Evolutionary conservation across 441 rosid genomes (phyloP).

Genomic region (Theobroma grandiflorum): DNA sequence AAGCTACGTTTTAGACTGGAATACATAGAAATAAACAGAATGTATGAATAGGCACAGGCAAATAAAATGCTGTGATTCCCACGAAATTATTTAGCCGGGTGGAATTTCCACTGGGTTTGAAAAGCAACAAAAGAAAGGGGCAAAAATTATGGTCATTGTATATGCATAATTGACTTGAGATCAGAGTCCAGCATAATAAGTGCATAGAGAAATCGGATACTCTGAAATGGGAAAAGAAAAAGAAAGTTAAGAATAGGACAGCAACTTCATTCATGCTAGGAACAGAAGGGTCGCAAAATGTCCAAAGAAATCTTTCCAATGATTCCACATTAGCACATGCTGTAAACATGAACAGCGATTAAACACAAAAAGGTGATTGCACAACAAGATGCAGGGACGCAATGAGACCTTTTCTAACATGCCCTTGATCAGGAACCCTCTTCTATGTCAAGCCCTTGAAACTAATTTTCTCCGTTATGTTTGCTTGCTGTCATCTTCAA

Average conservation of each 20-base stretch:
- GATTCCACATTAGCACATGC: conserved; percentile 39
- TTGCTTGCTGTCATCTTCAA: conserved; percentile 49
- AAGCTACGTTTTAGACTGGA: background rate
- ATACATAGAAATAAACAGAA: too few relatives aligned
- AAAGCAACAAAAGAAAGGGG: background rate
- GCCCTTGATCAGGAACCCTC: conserved; percentile 32
- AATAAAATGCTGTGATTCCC: background rate
- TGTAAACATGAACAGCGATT: conserved; percentile 39
- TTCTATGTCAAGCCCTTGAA: conserved; percentile 30
- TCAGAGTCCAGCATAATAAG: background rate
- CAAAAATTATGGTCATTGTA: background rate
- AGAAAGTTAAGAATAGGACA: conserved; percentile 21
- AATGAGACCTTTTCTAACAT: conserved; percentile 36
- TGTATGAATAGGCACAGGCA: background rate
- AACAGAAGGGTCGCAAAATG: conserved; percentile 28
- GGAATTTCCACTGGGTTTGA: background rate
- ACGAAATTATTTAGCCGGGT: background rate
- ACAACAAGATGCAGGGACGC: conserved; percentile 31
- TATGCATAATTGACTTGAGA: background rate
- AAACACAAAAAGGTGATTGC: conserved; percentile 35
- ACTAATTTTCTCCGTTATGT: conserved; percentile 39
- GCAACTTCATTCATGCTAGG: conserved; percentile 34
- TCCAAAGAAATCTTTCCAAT: conserved; percentile 40
- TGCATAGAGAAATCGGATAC: background rate
- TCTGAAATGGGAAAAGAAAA: background rate